Evolutionary conservation across 1,284 basidiomycete species (phyloP), one percentile per base, ranked within the genome.

Genomic region (Ceraceosorus guamensis): DNA sequence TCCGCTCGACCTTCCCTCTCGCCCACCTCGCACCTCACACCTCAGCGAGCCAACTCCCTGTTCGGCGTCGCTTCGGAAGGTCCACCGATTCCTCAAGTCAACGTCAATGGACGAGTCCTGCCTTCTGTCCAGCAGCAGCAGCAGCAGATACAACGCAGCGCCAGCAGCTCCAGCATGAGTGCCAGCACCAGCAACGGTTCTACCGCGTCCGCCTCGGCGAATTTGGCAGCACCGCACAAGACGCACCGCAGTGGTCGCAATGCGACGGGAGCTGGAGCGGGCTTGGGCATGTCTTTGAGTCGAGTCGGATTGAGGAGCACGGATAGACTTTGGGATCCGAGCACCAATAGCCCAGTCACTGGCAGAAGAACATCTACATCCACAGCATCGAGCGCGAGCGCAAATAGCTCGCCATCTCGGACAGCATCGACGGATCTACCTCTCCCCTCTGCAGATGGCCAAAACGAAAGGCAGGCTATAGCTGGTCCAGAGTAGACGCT

Each of bases 51-150:
- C 37, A 30, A 44, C 30, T 52, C 51, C 4, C 30, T 52, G n/a
- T 47, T 52, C 44, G 4, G 37, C 14, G 18, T n/a, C 13, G 14
- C 31, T 33, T 16, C 16, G 16, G 31, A 48, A 14, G 52, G 52
- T 13, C 35, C 45, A 35, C 52, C 52, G 30, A 41, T 48, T 7
- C 43, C 52, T 30, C 39, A 46, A 14, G n/a, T 53, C 4, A 46
- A 46, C 13, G 52, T 49, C 16, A 53, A 53, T 33, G 52, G 52
- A 13, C 39, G 52, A 11, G 46, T 53, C n/a, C 46, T 53, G 44
- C 39, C 52, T 13, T 35, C 52, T 24, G n/a, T n/a, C n/a, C 18
- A 10, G n/a, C 46, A 37, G 3, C 16, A 37, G 10, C 13, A 16
- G 14, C 10, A 16, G 10, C 44, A 16, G 6, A 4, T 37, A 11